Conservation (phyloP, 208 protist species). For the Leishmania martiniquensis region DNA sequence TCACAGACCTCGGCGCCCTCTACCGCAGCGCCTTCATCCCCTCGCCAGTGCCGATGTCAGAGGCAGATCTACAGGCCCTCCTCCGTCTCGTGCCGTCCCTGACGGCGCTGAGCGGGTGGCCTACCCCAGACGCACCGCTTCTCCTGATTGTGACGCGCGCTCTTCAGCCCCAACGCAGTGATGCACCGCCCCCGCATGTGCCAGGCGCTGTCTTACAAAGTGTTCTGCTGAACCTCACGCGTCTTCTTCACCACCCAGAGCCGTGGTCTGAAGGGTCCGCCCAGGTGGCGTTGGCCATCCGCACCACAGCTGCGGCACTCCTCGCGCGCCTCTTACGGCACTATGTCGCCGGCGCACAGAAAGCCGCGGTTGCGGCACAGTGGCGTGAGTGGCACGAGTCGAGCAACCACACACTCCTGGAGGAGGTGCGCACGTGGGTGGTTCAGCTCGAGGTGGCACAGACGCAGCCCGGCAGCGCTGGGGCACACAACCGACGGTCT, state of each 20-base stretch:
- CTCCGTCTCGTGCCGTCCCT: conserved; percentile 31
- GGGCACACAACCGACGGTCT: neutral
- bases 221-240: conserved; percentile 11
- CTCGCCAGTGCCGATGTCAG: conserved; percentile 9
- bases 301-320: conserved; percentile 16
- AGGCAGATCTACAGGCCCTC: conserved; percentile 16
- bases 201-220: neutral
- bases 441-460: conserved; percentile 12
- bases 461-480: conserved; percentile 5
- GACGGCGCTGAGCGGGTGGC: conserved; percentile 20
- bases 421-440: conserved; percentile 24
- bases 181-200: neutral
- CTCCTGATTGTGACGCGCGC: conserved; percentile 7
- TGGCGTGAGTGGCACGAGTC: conserved; percentile 32
- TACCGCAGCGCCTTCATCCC: conserved; percentile 8
- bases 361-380: conserved; percentile 25
- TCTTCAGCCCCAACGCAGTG: conserved; percentile 11
- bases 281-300: conserved; percentile 8
- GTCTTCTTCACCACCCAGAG: conserved; percentile 28
- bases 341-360: conserved; percentile 13
- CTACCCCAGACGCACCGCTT: conserved; percentile 18
- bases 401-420: conserved; percentile 19
- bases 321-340: conserved; percentile 18
- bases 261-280: conserved; percentile 15
- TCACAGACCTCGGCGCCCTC: conserved; percentile 20